Conservation (phyloP, 2,329 filamentous ascomycete genomes). For the Cadophora sp. region DNA sequence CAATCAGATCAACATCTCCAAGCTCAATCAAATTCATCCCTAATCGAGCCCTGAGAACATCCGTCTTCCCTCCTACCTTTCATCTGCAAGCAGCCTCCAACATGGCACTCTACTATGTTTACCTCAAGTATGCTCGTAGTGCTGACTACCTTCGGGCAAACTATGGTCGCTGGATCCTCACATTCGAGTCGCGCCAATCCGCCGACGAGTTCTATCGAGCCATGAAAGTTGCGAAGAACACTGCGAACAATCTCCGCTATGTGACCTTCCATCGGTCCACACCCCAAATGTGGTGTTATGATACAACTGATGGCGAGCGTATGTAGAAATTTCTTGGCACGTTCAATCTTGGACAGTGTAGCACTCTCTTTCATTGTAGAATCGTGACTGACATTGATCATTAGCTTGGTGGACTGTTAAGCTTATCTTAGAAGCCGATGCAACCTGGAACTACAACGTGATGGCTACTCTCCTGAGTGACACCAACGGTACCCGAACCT, state of each 20-base stretch:
- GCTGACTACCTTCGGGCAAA: constrained; percentile 3
- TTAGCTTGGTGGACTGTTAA: constrained; percentile 10
- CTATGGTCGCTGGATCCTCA: constrained; percentile 7
- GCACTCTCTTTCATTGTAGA: background rate
- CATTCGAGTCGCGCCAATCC: constrained; percentile 6
- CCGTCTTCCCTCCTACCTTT: no score
- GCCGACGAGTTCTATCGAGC: constrained; percentile 4
- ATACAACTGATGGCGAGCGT: constrained; percentile 6
- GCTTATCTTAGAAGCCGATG: background rate
- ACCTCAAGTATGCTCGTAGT: constrained; percentile 9
- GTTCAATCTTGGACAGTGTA: no score
- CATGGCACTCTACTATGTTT: background rate
- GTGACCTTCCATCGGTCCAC: constrained; percentile 3
- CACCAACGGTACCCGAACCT: background rate
- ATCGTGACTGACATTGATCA: background rate
- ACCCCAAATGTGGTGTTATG: constrained; percentile 8
- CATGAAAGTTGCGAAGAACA: constrained; percentile 3
- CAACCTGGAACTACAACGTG: constrained; percentile 3
- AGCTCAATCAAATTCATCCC: no score
- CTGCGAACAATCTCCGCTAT: background rate
- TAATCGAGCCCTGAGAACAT: no score
- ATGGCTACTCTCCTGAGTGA: constrained; percentile 4
- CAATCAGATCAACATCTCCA: no score
- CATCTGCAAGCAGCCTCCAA: background rate
- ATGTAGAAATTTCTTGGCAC: background rate